Evolutionary conservation across 2,329 filamentous ascomycete species (phyloP), one percentile per base, ranked within the genome.

Genomic region (Fonsecaea multimorphosa): DNA sequence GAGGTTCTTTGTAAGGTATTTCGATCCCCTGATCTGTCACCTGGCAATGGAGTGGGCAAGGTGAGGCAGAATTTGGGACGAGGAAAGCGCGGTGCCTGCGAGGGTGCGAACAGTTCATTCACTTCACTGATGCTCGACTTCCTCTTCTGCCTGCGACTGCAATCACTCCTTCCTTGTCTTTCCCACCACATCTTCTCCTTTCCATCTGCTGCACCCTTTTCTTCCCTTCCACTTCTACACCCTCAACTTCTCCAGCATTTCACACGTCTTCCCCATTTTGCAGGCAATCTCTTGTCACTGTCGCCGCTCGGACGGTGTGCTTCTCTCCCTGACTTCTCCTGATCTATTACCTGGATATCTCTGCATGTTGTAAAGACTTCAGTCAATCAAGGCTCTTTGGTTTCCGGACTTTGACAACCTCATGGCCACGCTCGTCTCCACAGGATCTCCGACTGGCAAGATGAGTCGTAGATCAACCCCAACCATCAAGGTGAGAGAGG

Each of bases 391-490:
- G 24, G 36, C 19, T 46, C 44, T 59, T 38, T 31, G 51, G 14
- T 31, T 58, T 32, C 34, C 24, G n/a, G 29, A 29, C 9, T 53
- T 44, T 27, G 24, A 51, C 29, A 11, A 29, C 36, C 60, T 51
- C 60, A 70, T 70, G 69, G 69, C 69, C 40, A 51, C 59, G 27
- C 38, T 67, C 22, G 63, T 70, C 22, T 70, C 67, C 16, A 69
- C 64, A 31, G 69, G 69, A 11, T 70, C 69, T 34, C 69, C 69
- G 44, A 44, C 58, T 19, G 58, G 58, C 31, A 67, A 61, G 55
- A 65, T 67, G 64, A 70, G 61, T 66, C 69, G 69, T 38, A 69
- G 68, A 57, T 59, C 69, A n/a, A 72, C 67, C n/a, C 69, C 69
- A 9, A 65, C 57, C 9, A 52, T 69, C 63, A 71, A 70, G 63